Percentiles rank a stretch among this genome's conserved stretches.
Evolutionary conservation across 2,329 filamentous ascomycete genomes (phyloP).

Genomic region (Alternaria sp.): DNA sequence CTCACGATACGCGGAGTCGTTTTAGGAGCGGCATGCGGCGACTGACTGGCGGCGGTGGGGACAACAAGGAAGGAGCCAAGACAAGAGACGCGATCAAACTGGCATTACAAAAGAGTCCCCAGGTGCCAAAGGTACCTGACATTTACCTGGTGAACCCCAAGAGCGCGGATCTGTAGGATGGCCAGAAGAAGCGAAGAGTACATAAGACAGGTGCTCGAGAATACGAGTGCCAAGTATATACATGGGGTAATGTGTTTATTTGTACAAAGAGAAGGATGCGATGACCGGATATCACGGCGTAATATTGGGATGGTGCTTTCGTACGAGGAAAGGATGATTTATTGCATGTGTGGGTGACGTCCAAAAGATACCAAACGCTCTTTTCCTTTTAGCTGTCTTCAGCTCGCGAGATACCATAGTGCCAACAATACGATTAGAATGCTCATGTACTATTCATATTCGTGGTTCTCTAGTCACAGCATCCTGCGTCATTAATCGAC

Average conservation of each 20-base stretch:
- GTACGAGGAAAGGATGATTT: neutral
- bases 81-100: conserved; percentile 45
- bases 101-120: conserved; percentile 51
- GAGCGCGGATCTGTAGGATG: conserved; percentile 39
- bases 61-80: conserved; percentile 50
- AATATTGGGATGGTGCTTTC: neutral
- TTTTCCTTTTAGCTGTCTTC: neutral
- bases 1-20: conserved; percentile 58
- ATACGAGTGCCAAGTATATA: neutral
- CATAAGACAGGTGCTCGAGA: neutral
- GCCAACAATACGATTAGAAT: conserved; percentile 7
- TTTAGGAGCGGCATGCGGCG: conserved; percentile 65
- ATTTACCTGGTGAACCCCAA: conserved; percentile 51
- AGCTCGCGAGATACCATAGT: conserved; percentile 24
- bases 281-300: neutral
- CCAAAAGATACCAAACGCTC: conserved; percentile 5
- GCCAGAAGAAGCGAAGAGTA: neutral
- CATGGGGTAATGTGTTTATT: neutral
- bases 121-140: conserved; percentile 57
- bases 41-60: conserved; percentile 63
- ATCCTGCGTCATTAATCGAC: neutral
- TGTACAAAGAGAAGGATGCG: neutral
- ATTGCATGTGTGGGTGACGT: neutral
- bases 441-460: neutral
- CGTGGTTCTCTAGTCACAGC: neutral